phyloP scores from a whole-genome alignment of 441 rosid species.

The Theobroma grandiflorum region DNA sequence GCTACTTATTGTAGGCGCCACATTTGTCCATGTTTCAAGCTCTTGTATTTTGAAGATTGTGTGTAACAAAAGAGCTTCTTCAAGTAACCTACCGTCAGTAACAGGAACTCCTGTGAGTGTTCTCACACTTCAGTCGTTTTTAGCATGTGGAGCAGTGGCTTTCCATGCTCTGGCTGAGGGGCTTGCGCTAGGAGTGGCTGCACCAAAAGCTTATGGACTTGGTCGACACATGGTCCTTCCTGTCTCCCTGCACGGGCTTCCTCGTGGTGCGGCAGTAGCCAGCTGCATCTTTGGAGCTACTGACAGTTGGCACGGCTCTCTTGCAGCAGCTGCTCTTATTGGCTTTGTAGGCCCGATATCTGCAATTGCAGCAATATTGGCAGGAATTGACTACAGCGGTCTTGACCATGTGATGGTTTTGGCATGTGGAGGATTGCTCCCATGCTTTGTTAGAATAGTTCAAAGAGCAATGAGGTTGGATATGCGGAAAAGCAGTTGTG shows the following conservation, averaged over 20 bases:
- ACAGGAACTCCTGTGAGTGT: slow-evolving; percentile 70
- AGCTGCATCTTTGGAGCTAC: slow-evolving; percentile 94
- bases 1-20: slow-evolving; percentile 69
- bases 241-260: slow-evolving; percentile 92
- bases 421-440: slow-evolving; percentile 89
- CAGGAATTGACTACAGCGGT: slow-evolving; percentile 93
- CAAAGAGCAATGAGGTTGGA: slow-evolving; percentile 72
- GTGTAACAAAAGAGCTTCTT: slow-evolving; percentile 64
- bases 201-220: slow-evolving; percentile 93
- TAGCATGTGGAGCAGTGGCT: slow-evolving; percentile 90
- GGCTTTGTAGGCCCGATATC: slow-evolving; percentile 94
- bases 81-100: slow-evolving; percentile 51
- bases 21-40: slow-evolving; percentile 57
- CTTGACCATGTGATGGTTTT: slow-evolving; percentile 92
- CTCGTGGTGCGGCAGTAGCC: slow-evolving; percentile 99
- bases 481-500: slow-evolving; percentile 59
- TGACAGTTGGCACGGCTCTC: slow-evolving; percentile 89
- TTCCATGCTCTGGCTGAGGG: slow-evolving; percentile 97
- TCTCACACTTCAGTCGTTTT: slow-evolving; percentile 85
- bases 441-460: slow-evolving; percentile 68
- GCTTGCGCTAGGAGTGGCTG: slow-evolving; percentile 97
- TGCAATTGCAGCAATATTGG: slow-evolving; percentile 90
- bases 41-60: slow-evolving; percentile 59
- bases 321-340: slow-evolving; percentile 84
- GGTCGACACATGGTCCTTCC: slow-evolving; percentile 99